Evolutionary conservation across 306 rosid species (phyloP), one percentile per base, ranked within the genome.

Genomic region (Quercus aquifolioides): DNA sequence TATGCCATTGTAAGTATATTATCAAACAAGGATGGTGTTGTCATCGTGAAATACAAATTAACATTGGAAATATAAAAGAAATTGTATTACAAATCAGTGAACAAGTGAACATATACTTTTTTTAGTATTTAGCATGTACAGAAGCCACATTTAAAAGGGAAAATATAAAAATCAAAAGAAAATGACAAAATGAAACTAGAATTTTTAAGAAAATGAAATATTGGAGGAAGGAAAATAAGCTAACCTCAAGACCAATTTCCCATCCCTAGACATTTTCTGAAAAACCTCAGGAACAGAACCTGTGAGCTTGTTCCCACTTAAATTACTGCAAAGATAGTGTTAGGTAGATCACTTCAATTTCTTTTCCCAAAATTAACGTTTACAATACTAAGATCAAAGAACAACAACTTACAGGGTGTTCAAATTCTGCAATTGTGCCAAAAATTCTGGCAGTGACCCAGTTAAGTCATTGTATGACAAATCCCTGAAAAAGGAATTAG

Each of bases 381-480:
- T 5, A 55, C 2, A 55, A 55, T 55, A 17, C 7, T 1, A 38
- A 38, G 43, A 38, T 55, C 59, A 55, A 55, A 55, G n/a, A 20
- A 4, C 59, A 2, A 2, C 28, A 51, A 43, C 89, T 82, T 82
- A 89, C 88, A 89, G 76, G 17, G 26, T 1, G 11, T 60, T 78
- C 41, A 89, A 74, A 5, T 55, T 57, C 23, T 67, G 25, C 23
- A 87, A 55, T 20, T 62, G 21, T 38, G 83, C 84, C 9, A 89
- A 65, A 71, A 71, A 81, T 1, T 74, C 70, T 0, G 88, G 91
- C 13, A 87, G 17, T 58, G 69, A 17, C 63, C 92, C 91, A 1
- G 76, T 78, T 41, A 89, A 79, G 17, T 83, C 79, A 71, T 89
- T 89, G 82, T 83, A 58, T 35, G 90, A 87, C 63, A 87, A 77